Conservation (phyloP, 2,329 filamentous ascomycete genomes). For the Colletotrichum horii region DNA sequence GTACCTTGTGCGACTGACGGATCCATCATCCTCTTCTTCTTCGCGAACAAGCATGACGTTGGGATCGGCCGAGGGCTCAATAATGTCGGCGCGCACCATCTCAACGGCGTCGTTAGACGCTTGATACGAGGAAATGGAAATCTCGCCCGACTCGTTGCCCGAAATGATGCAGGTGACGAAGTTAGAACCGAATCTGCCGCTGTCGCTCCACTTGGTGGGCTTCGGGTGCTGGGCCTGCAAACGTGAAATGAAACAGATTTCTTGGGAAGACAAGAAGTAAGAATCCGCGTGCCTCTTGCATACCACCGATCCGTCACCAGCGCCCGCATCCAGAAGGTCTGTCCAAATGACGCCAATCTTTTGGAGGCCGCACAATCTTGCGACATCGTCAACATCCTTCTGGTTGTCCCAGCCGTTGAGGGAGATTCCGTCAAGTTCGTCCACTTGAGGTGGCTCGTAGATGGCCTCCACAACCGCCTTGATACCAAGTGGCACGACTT, state of each 20-base stretch:
- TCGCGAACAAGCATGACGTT: constrained; percentile 92
- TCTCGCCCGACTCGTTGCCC: constrained; percentile 89
- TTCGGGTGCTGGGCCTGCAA: constrained; percentile 89
- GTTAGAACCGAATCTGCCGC: constrained; percentile 90
- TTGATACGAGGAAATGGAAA: constrained; percentile 90
- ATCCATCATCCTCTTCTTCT: constrained; percentile 83
- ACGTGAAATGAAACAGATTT: constrained; percentile 87
- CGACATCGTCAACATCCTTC: constrained; percentile 79
- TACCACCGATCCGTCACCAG: constrained; percentile 82
- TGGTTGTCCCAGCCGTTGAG: constrained; percentile 86
- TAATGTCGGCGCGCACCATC: constrained; percentile 93
- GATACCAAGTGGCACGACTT: constrained; percentile 88
- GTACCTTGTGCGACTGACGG: constrained; percentile 75
- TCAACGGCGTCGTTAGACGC: constrained; percentile 95
- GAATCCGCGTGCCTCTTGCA: constrained; percentile 97
- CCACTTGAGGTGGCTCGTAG: constrained; percentile 91
- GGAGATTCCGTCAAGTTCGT: constrained; percentile 88
- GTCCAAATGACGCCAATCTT: constrained; percentile 95
- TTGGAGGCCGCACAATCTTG: constrained; percentile 82
- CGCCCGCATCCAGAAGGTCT: constrained; percentile 83
- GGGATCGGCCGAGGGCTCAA: constrained; percentile 94
- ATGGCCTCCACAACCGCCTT: constrained; percentile 98
- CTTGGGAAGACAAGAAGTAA: constrained; percentile 90
- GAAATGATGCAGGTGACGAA: constrained; percentile 96
- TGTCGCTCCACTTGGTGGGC: constrained; percentile 95